A percentile compares a stretch with the other conserved stretches of the same genome.
Evolutionary conservation across 257 asterid genomes (phyloP).

Genomic region (Scutellaria galericulata): DNA sequence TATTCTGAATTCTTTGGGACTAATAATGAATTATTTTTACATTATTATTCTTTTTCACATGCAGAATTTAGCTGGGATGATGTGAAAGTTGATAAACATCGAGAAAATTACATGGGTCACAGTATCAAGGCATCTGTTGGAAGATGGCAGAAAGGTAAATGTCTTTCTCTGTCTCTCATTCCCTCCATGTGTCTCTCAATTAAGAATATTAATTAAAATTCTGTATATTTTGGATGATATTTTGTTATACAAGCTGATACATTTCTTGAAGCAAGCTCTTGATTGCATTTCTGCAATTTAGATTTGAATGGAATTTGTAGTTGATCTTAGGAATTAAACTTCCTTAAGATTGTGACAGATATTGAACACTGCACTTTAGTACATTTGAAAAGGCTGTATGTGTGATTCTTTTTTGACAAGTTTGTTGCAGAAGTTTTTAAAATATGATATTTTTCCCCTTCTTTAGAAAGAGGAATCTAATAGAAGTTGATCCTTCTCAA

Average conservation of each 20-base stretch:
- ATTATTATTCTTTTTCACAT: constrained; percentile 11
- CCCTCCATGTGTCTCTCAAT: background rate
- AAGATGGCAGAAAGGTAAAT: constrained; percentile 98
- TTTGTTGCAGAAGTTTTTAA: background rate
- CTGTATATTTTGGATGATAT: background rate
- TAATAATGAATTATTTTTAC: background rate
- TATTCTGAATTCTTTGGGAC: constrained; percentile 7
- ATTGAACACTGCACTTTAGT: background rate
- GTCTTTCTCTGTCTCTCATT: background rate
- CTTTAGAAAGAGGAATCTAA: background rate
- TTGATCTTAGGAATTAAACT: background rate
- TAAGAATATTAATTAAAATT: background rate
- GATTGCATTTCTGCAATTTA: background rate
- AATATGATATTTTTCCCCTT: background rate
- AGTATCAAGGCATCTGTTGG: constrained; percentile 98
- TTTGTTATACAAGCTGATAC: background rate
- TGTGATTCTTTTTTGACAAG: background rate
- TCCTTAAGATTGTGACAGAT: background rate
- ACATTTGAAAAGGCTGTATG: background rate
- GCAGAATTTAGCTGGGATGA: constrained; percentile 99
- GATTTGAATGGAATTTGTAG: constrained; percentile 1
- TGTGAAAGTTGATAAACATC: constrained; percentile 91
- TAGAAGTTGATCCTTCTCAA: background rate
- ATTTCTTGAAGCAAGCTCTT: background rate
- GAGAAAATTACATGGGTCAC: constrained; percentile 95